phyloP scores from a whole-genome alignment of 306 rosid genomes.

The Quercus alba region DNA sequence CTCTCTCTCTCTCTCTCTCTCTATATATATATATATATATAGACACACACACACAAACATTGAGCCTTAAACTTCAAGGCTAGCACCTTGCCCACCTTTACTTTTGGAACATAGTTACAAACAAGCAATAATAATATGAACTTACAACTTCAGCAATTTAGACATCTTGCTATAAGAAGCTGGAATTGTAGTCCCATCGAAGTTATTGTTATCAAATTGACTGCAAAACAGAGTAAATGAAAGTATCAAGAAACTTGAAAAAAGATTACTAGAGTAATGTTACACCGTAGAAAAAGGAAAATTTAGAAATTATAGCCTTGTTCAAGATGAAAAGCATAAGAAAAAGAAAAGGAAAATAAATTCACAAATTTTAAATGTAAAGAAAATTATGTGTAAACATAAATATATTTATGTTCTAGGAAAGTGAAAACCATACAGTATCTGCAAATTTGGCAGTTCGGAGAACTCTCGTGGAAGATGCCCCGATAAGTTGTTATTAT shows the following conservation, averaged over 20 bases:
- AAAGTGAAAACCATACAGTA: constrained; percentile 44
- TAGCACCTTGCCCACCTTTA: not conserved
- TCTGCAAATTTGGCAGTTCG: constrained; percentile 41
- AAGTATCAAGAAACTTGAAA: not conserved
- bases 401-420: not conserved
- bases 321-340: not conserved
- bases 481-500: constrained; percentile 91
- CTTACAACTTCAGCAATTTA: constrained; percentile 41
- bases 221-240: constrained; percentile 27
- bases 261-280: constrained; percentile 14
- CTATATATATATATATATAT: too few relatives aligned
- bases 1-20: too few relatives aligned
- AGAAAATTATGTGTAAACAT: not conserved
- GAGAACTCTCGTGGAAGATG: constrained; percentile 63
- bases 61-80: not conserved
- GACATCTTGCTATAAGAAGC: constrained; percentile 31
- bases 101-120: constrained; percentile 7
- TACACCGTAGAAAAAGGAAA: not conserved
- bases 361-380: not conserved
- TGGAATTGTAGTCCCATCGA: constrained; percentile 41
- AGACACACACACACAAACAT: too few relatives aligned
- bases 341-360: not conserved
- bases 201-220: constrained; percentile 52
- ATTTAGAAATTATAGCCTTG: not conserved
- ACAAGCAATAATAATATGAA: not conserved